phyloP scores from a whole-genome alignment of 1,284 basidiomycete species.

The Tilletia setariae region DNA sequence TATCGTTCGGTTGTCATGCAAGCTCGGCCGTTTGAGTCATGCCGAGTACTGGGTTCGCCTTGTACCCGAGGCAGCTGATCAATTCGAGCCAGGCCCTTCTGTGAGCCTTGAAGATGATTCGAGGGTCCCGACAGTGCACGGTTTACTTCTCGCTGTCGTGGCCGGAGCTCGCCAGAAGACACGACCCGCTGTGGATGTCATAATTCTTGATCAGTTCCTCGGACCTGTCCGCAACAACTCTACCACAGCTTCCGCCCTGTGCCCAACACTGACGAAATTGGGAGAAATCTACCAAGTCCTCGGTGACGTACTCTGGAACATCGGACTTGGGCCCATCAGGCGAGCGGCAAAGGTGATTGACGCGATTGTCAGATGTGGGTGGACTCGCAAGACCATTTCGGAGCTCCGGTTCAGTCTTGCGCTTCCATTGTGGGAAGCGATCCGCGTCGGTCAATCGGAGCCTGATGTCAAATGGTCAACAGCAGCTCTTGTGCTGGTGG shows the following conservation, averaged over 20 bases:
- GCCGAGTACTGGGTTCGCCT: constrained; percentile 12
- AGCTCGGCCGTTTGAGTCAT: constrained; percentile 1
- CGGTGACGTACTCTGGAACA: not conserved
- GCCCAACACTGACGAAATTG: not conserved
- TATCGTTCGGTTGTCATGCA: not conserved
- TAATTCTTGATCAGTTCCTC: not conserved
- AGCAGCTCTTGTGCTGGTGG: not conserved
- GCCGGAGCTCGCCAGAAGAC: not conserved
- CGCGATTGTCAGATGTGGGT: not conserved
- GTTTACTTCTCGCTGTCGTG: not conserved
- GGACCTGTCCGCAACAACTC: not conserved
- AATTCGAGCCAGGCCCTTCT: not conserved
- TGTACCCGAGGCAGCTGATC: not conserved
- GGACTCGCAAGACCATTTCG: not conserved
- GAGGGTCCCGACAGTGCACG: not conserved
- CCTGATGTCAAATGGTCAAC: not conserved
- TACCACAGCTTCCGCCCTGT: not conserved
- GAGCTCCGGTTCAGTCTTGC: not conserved
- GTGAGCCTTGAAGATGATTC: not conserved
- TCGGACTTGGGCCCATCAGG: not conserved
- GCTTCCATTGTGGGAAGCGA: constrained; percentile 6
- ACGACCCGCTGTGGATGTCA: not conserved
- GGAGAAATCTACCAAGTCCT: not conserved
- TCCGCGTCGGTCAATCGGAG: not conserved
- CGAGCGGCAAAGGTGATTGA: not conserved